These are phyloP conservation scores for Boletus sensibilis DNA, from an alignment of 768 basidiomycete genomes.

Conservation along the genomic window DNA sequence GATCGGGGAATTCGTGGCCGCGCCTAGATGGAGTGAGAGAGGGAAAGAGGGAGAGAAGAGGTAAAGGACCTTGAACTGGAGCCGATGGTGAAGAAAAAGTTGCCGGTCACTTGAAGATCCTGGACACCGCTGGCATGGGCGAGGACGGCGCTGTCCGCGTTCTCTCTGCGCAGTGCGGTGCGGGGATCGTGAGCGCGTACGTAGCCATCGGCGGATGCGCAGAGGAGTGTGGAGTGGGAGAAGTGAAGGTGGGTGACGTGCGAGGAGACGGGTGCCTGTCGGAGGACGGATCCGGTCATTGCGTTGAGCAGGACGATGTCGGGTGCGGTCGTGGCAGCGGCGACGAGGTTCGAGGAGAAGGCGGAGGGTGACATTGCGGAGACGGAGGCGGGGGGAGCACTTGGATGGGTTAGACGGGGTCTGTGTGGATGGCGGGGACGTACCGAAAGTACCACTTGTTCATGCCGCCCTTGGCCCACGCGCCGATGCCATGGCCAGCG, in stretches of 20 bases:
- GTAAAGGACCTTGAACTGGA: slow-evolving; percentile 70
- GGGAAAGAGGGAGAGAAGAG: background rate
- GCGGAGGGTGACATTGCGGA: slow-evolving; percentile 47
- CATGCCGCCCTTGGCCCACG: slow-evolving; percentile 81
- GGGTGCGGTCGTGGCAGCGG: slow-evolving; percentile 54
- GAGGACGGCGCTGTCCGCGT: slow-evolving; percentile 56
- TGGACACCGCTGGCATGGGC: slow-evolving; percentile 83
- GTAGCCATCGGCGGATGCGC: slow-evolving; percentile 72
- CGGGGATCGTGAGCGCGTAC: slow-evolving; percentile 72
- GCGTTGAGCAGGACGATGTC: slow-evolving; percentile 73
- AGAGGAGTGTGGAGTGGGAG: slow-evolving; percentile 61
- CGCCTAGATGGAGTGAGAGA: slow-evolving; percentile 51
- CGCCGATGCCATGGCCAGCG: slow-evolving; percentile 65
- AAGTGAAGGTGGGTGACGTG: slow-evolving; percentile 64
- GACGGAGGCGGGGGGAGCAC: slow-evolving; percentile 33
- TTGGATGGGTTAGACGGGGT: slow-evolving; percentile 24
- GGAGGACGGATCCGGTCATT: slow-evolving; percentile 63
- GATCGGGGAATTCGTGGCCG: slow-evolving; percentile 84
- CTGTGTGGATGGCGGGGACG: slow-evolving; percentile 18
- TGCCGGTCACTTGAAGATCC: slow-evolving; percentile 76
- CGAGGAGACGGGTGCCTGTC: slow-evolving; percentile 56
- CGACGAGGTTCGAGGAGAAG: slow-evolving; percentile 54
- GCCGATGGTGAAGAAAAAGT: slow-evolving; percentile 84
- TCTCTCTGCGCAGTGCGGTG: slow-evolving; percentile 50
- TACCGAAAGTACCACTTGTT: slow-evolving; percentile 83